Evolutionary conservation across 306 rosid genomes (phyloP), one percentile per base, ranked within the genome.

Genomic region (Prunus mume): DNA sequence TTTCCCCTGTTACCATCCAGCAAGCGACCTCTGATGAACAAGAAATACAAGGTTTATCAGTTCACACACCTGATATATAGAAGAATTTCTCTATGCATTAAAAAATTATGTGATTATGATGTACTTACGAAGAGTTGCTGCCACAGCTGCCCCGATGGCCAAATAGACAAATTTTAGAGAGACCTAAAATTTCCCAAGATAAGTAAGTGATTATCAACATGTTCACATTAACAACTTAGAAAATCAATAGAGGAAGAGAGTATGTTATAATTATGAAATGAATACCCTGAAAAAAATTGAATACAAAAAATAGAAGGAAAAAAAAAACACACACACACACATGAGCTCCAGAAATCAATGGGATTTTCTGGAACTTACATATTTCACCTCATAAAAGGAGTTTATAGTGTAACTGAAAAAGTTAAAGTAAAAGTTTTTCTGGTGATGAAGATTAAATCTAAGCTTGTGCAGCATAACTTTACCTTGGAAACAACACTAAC

Each of bases 1-100:
- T 91, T 85, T 93, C 98, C 34, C 98, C 98, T 2, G 97, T 91
- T 22, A 93, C 87, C 96, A 93, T 93, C 98, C 98, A 91, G 72
- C 96, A 62, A 62, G 91, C 17, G 81, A 93, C 97, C 98, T 93
- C 98, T 93, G 87, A 76, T 77, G 82, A 66, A 34, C 80, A 66
- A 56, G 9, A 28, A 85, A 71, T 43, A 18, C 19, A 38, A 68
- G 57, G 27, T 25, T 12, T 54, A 49, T 70, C 68, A 71, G 52
- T 76, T 71, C 50, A 38, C 17, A 34, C 46, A 41, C 43, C 25
- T 28, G 9, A 46, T 2, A 34, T 30, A 66, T 34, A 47, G 8
- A 76, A 13, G 11, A 11, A 3, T 14, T 73, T 60, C 55, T 57
- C 22, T 45, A 6, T 25, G 32, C 22, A 68, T 3, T 5, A 49